Conservation (phyloP, 352 stramenopile genomes). For the Phytophthora pistaciae region DNA sequence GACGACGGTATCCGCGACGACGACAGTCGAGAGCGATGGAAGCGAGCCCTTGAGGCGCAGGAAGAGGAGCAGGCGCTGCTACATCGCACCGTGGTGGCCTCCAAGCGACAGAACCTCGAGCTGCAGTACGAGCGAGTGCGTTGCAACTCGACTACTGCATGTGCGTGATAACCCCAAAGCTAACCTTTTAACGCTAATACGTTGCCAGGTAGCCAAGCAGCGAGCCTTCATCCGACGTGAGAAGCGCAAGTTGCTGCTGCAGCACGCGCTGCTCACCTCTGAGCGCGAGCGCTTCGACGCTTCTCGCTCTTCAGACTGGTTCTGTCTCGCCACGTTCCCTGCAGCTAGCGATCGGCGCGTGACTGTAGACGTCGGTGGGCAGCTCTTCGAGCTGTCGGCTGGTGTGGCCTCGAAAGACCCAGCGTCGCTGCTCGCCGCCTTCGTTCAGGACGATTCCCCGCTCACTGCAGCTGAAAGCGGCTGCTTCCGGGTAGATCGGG, state of each 20-base stretch:
- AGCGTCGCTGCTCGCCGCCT: slow-evolving; percentile 69
- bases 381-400: slow-evolving; percentile 78
- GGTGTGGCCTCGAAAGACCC: slow-evolving; percentile 61
- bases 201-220: slow-evolving; percentile 67
- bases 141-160: not conserved
- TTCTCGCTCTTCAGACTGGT: slow-evolving; percentile 79
- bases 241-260: slow-evolving; percentile 77
- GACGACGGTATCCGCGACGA: slow-evolving; percentile 27
- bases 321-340: slow-evolving; percentile 67
- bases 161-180: not conserved
- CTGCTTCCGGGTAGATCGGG: slow-evolving; percentile 79
- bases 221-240: slow-evolving; percentile 84
- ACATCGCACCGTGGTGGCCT: slow-evolving; percentile 72
- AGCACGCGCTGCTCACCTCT: slow-evolving; percentile 77
- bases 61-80: slow-evolving; percentile 76
- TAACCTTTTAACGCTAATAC: not conserved
- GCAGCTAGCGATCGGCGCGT: slow-evolving; percentile 53
- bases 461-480: slow-evolving; percentile 64
- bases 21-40: slow-evolving; percentile 39
- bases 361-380: slow-evolving; percentile 71
- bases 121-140: slow-evolving; percentile 67
- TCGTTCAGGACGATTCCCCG: slow-evolving; percentile 73
- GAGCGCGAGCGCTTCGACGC: slow-evolving; percentile 81
- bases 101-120: slow-evolving; percentile 74
- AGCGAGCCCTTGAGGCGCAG: slow-evolving; percentile 47